These are phyloP conservation scores for Tetraselmis chui DNA, from an alignment of 139 green algal genomes.

Conservation along the genomic window DNA sequence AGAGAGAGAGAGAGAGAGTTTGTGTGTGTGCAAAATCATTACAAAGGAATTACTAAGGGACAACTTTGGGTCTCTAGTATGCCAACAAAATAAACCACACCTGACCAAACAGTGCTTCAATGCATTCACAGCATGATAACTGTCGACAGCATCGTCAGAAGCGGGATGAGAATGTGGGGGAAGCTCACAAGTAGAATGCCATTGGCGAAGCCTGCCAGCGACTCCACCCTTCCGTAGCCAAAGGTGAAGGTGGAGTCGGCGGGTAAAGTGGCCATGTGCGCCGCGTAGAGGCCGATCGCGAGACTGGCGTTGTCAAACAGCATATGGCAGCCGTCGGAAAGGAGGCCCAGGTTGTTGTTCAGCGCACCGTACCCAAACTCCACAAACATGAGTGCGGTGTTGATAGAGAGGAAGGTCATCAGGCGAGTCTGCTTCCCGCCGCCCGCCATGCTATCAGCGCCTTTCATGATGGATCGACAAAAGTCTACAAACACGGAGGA, in stretches of 20 bases:
- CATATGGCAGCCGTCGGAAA: constrained; percentile 45
- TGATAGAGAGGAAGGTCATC: constrained; percentile 27
- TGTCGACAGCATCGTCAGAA: no score
- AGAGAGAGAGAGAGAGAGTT: no score
- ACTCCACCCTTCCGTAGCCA: constrained; percentile 14
- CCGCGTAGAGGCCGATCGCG: constrained; percentile 33
- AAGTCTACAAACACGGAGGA: background rate
- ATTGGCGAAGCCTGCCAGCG: constrained; percentile 5
- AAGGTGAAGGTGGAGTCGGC: constrained; percentile 24
- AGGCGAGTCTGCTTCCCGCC: background rate
- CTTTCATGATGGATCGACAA: background rate
- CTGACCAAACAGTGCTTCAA: no score
- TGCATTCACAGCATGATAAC: no score
- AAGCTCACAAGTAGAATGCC: background rate
- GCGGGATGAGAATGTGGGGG: no score
- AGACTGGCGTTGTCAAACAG: constrained; percentile 39
- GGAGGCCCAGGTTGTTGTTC: constrained; percentile 22
- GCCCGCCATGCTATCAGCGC: background rate
- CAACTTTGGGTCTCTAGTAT: no score
- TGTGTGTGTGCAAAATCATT: no score
- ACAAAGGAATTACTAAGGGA: no score
- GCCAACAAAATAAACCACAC: no score
- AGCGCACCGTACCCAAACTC: constrained; percentile 28
- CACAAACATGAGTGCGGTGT: constrained; percentile 34
- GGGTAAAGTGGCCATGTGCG: constrained; percentile 22